Conservation (phyloP, 1,139 yeast species). For the Pichia sp. region DNA sequence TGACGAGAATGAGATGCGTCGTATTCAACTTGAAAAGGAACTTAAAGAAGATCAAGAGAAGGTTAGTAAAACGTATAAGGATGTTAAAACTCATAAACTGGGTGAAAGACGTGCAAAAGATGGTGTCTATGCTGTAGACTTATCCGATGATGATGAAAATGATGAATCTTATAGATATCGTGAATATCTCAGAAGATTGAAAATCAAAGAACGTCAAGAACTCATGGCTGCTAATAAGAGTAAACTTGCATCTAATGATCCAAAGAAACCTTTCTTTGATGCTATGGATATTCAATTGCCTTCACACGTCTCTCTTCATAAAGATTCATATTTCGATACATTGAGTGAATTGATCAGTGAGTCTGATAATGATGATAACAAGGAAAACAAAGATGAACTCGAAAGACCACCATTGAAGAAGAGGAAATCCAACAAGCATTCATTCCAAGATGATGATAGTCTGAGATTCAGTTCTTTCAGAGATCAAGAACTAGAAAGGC, state of each 20-base stretch:
- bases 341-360: constrained; percentile 29
- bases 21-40: constrained; percentile 64
- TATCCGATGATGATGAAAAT: constrained; percentile 62
- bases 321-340: constrained; percentile 12
- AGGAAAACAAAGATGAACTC: constrained; percentile 14
- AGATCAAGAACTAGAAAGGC: constrained; percentile 13
- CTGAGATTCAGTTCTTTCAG: constrained; percentile 24
- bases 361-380: constrained; percentile 23
- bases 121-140: constrained; percentile 60
- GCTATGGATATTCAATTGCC: constrained; percentile 17
- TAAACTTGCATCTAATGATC: constrained; percentile 32
- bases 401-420: constrained; percentile 25
- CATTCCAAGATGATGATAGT: constrained; percentile 36
- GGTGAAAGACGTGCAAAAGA: constrained; percentile 57
- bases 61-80: constrained; percentile 75
- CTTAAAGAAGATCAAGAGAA: constrained; percentile 66
- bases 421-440: constrained; percentile 8
- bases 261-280: constrained; percentile 18
- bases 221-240: constrained; percentile 44
- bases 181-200: constrained; percentile 19
- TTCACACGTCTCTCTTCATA: constrained; percentile 15
- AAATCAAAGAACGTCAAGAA: constrained; percentile 55
- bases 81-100: constrained; percentile 79
- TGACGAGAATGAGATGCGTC: constrained; percentile 59
- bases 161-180: constrained; percentile 38